A percentile compares a stretch with the other conserved stretches of the same genome.
phyloP scores from a whole-genome alignment of 768 basidiomycete species.

The Kwoniella shandongensis region DNA sequence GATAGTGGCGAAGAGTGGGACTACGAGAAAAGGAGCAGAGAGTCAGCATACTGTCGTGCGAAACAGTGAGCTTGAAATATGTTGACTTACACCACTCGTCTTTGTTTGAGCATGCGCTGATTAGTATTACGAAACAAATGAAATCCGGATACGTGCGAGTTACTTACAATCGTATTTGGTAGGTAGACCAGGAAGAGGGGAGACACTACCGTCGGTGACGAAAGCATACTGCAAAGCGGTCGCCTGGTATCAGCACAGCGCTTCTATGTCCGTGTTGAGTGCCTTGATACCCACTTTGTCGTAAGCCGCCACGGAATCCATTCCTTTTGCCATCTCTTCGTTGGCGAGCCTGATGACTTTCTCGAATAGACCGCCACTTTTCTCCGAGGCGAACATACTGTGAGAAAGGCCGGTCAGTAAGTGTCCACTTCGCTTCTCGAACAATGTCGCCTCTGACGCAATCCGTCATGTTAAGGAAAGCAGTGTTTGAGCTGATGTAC shows the following conservation, averaged over 20 bases:
- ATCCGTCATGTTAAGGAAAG: no score
- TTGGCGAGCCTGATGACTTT: neutral
- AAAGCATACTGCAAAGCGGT: constrained; percentile 16
- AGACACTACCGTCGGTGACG: constrained; percentile 13
- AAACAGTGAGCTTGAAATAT: neutral
- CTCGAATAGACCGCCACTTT: constrained; percentile 12
- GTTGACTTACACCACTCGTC: constrained; percentile 25
- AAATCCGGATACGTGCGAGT: no score
- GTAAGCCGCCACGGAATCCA: constrained; percentile 10
- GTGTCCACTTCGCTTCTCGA: no score
- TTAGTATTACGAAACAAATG: no score
- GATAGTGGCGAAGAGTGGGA: constrained; percentile 14
- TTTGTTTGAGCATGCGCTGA: no score
- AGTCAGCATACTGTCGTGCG: neutral
- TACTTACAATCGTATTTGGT: constrained; percentile 30
- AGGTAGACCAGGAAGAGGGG: constrained; percentile 26
- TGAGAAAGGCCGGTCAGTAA: no score
- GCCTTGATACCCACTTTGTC: constrained; percentile 14
- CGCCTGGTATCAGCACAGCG: neutral
- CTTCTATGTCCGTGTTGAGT: neutral
- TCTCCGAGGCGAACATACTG: constrained; percentile 17
- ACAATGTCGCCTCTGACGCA: no score
- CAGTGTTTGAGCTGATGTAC: no score
- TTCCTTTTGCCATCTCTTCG: constrained; percentile 22
- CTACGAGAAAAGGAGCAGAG: neutral